Evolutionary conservation across 805 yeast genomes (phyloP).

Genomic region (Spathaspora gorwiae): DNA sequence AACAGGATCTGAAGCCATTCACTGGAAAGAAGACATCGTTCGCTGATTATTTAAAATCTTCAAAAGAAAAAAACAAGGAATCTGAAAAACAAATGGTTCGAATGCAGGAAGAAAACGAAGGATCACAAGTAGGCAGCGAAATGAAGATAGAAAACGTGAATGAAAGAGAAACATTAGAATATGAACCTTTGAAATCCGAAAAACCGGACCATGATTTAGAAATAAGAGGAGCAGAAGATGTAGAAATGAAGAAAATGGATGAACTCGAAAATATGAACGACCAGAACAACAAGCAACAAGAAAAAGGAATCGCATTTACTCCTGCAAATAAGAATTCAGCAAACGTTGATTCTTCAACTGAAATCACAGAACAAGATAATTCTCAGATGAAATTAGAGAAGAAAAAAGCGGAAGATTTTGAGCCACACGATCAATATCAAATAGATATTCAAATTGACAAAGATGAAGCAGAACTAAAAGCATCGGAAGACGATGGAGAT

Average conservation of each 20-base stretch:
- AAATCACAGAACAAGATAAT: no score
- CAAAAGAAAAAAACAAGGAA: constrained; percentile 7
- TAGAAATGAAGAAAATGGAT: not conserved
- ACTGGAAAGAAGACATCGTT: constrained; percentile 8
- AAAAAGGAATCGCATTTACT: no score
- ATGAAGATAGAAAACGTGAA: not conserved
- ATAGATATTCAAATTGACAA: not conserved
- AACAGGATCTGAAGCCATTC: not conserved
- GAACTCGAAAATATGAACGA: no score
- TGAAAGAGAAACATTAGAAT: not conserved
- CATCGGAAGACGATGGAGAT: not conserved
- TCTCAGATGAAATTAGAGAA: no score
- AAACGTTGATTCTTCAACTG: no score
- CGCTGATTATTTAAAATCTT: constrained; percentile 7
- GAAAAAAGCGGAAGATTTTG: not conserved
- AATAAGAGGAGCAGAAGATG: not conserved
- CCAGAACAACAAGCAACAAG: no score
- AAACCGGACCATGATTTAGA: not conserved
- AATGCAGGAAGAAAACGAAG: not conserved
- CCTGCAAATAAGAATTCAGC: no score
- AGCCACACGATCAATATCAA: not conserved
- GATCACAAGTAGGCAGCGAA: not conserved
- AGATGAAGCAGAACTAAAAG: not conserved
- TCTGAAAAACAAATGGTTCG: not conserved
- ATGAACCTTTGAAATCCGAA: not conserved